These are phyloP conservation scores for Penicillium subrubescens DNA, from an alignment of 495 filamentous ascomycete genomes.

Conservation along the genomic window DNA sequence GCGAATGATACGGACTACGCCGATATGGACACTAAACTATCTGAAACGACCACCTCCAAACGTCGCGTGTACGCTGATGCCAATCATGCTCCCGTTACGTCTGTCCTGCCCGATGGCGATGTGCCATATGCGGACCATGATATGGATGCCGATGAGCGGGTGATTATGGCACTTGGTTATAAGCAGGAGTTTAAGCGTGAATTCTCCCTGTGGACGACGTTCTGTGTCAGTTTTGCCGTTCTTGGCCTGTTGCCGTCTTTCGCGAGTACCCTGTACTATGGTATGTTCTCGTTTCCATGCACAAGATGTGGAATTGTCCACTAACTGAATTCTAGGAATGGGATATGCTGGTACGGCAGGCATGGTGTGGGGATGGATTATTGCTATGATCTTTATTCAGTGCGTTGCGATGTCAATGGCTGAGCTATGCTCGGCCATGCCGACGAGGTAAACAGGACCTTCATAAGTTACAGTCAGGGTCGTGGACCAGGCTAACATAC, in stretches of 20 bases:
- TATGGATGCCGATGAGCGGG: constrained; percentile 64
- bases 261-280: constrained; percentile 74
- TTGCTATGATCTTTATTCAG: constrained; percentile 75
- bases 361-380: constrained; percentile 85
- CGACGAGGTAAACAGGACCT: constrained; percentile 50
- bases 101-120: constrained; percentile 66
- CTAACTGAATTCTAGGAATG: constrained; percentile 50
- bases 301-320: background rate
- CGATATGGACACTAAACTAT: constrained; percentile 17
- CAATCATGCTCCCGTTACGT: constrained; percentile 64
- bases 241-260: constrained; percentile 74
- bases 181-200: constrained; percentile 83
- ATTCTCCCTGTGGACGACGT: constrained; percentile 81
- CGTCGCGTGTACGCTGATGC: constrained; percentile 25
- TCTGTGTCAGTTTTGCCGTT: constrained; percentile 78
- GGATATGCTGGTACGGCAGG: constrained; percentile 79
- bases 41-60: constrained; percentile 22
- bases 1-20: background rate
- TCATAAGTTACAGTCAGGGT: background rate
- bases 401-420: constrained; percentile 71
- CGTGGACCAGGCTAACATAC: constrained; percentile 11
- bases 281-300: constrained; percentile 22
- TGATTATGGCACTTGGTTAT: constrained; percentile 71
- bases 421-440: constrained; percentile 68
- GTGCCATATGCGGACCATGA: constrained; percentile 57